Evolutionary conservation across 2,329 filamentous ascomycete genomes (phyloP), one percentile per base, ranked within the genome.

Genomic region (Capronia epimyces): DNA sequence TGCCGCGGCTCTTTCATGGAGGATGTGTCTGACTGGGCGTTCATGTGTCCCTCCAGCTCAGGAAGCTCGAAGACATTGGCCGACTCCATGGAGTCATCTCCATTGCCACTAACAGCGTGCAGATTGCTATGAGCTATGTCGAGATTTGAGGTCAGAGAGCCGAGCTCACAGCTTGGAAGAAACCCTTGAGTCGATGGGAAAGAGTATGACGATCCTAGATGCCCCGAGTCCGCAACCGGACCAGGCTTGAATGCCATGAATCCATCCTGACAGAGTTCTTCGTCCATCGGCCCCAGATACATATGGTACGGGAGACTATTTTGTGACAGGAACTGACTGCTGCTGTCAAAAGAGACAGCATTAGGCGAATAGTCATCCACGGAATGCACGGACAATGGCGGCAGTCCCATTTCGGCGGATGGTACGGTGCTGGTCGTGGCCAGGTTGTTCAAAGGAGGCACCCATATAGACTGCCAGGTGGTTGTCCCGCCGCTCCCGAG

Each of bases 401-500:
- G 56, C 15, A 62, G 39, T n/a, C 50, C 53, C 46, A 56, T 53
- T 22, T 54, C 58, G 3, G 46, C 31, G 3, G 53, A 24, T 9
- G 65, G 60, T 18, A 63, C 60, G 1, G 70, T 68, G 49, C 69
- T 72, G 40, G 68, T 70, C 6, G 65, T 67, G 3, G 63, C 55
- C 24, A 48, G 24, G 12, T 67, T 65, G 27, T 66, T 65, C 0
- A 69, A 63, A 1, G 67, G 67, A 21, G 68, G 65, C 20, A 70
- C 64, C 21, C 16, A 37, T 20, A 75, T 56, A 40, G 64, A 67
- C 51, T 69, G 66, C 72, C 72, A 75, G 12, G 68, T 71, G 1
- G 72, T 74, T 1, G 66, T 70, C 24, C 70, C 71, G 20, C 67
- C 66, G 49, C 71, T 65, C 5, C 64, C 64, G 13, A 63, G 61